Evolutionary conservation across 1,139 yeast species (phyloP).

Genomic region (Saccharomycopsis crataegensis): DNA sequence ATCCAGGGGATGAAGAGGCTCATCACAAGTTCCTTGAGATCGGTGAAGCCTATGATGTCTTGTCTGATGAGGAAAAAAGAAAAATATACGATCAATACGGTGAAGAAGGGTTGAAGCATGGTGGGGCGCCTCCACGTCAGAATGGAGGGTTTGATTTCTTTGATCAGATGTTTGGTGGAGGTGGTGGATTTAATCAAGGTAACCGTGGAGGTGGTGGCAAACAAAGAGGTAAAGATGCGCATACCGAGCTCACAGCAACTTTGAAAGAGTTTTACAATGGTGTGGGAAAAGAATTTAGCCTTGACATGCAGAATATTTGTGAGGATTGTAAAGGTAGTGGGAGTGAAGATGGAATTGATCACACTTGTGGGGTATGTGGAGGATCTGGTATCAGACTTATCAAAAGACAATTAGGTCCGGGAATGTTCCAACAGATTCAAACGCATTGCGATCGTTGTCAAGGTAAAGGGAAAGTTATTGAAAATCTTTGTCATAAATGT

Average conservation of each 20-base stretch:
- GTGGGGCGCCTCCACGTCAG: slow-evolving; percentile 32
- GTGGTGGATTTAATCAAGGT: slow-evolving; percentile 40
- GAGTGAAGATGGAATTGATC: slow-evolving; percentile 65
- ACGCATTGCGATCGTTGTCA: slow-evolving; percentile 70
- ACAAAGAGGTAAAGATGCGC: slow-evolving; percentile 60
- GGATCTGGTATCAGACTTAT: slow-evolving; percentile 71
- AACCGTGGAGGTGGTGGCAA: slow-evolving; percentile 33
- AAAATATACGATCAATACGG: slow-evolving; percentile 73
- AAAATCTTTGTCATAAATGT: slow-evolving; percentile 60
- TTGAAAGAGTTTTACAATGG: slow-evolving; percentile 70
- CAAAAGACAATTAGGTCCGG: slow-evolving; percentile 76
- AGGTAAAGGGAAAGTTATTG: slow-evolving; percentile 67
- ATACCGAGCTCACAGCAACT: slow-evolving; percentile 47
- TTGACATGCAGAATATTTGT: slow-evolving; percentile 70
- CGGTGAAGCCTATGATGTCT: slow-evolving; percentile 89
- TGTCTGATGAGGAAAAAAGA: slow-evolving; percentile 69
- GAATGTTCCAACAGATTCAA: slow-evolving; percentile 82
- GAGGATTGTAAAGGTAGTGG: slow-evolving; percentile 55
- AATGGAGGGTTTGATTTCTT: slow-evolving; percentile 59
- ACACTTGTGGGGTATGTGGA: slow-evolving; percentile 57
- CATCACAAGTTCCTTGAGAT: slow-evolving; percentile 82
- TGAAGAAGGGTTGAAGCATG: slow-evolving; percentile 62
- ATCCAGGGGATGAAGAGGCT: slow-evolving; percentile 72
- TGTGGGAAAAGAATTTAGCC: slow-evolving; percentile 47
- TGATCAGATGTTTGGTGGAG: slow-evolving; percentile 69